Evolutionary conservation across 805 yeast species (phyloP), one percentile per base, ranked within the genome.

Genomic region (Alloascoidea africana): DNA sequence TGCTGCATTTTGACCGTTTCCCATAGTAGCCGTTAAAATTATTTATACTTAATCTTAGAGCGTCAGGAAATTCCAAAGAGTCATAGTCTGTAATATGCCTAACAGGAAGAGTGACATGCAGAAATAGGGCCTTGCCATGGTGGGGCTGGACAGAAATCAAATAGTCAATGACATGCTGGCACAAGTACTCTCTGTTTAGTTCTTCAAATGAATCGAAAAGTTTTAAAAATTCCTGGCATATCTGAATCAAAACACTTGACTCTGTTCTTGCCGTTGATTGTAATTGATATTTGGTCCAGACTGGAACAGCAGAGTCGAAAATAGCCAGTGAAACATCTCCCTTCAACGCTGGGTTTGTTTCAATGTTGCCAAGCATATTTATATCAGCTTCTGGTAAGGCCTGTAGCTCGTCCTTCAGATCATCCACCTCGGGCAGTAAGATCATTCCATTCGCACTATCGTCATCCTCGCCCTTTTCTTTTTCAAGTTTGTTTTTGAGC

Each of bases 311-410:
- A 49, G 75, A 58, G 62, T 89, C 74, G 62, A 76, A 73, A 44
- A 89, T 67, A 0, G 82, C 68, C 40, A 78, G 54, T 1, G 81
- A 81, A 39, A 81, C 65, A 49, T 79, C 85, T 39, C 91, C 89
- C 42, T 70, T 68, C 41, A 81, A 54, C 0, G 85, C 89, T 4
- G 89, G 87, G 48, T 80, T 81, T 17, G 84, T 72, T 36, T 83
- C 93, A n/a, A 79, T 76, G 43, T 76, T 75, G 17, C 96, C 96
- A 46, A 87, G 63, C 66, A 84, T 76, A 48, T 75, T 77, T 63
- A 84, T 66, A 51, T 86, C 91, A 19, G 86, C 82, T 44, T 86
- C 96, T 0, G 96, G 96, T 43, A 87, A 65, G 38, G 70, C 68
- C 40, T 76, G 73, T 50, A 87, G 63, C 48, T 74, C 72, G 40